These are phyloP conservation scores for Leucoagaricus sp. DNA, from an alignment of 1,284 basidiomycete genomes.

Conservation along the genomic window DNA sequence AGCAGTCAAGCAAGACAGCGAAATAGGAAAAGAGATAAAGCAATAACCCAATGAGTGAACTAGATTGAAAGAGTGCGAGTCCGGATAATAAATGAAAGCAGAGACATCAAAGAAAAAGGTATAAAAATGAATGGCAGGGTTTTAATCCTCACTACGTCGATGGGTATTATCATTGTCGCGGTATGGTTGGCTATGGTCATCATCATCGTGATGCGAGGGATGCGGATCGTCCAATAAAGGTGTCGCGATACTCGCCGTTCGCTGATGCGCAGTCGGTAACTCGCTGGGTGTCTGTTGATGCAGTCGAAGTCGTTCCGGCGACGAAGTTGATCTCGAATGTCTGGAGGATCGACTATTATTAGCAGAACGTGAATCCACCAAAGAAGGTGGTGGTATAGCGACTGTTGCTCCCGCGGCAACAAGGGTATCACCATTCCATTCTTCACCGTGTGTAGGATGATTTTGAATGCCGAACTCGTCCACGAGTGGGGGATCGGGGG, in stretches of 20 bases:
- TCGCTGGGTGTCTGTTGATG: constrained; percentile 12
- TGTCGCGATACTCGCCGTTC: constrained; percentile 5
- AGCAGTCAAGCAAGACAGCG: not conserved
- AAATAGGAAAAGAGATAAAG: not conserved
- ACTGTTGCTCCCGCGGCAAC: not conserved
- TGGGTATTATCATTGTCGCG: not conserved
- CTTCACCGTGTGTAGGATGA: constrained; percentile 22
- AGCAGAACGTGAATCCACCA: not conserved
- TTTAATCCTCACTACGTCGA: not conserved
- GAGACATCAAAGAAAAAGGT: not conserved
- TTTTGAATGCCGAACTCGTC: constrained; percentile 20
- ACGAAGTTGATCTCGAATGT: constrained; percentile 7
- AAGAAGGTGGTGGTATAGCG: not conserved
- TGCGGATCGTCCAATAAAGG: not conserved
- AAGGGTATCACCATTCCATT: constrained; percentile 19
- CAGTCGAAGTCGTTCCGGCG: not conserved
- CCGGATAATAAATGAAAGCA: not conserved
- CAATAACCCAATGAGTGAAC: not conserved
- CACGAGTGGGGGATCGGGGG: not conserved
- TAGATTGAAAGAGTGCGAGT: not conserved
- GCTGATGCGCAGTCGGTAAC: not conserved
- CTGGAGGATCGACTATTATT: not conserved
- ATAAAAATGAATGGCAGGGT: not conserved
- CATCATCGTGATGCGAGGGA: not conserved
- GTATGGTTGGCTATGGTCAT: not conserved